A percentile compares a stretch with the other conserved stretches of the same genome.
Conservation (phyloP, 257 asterid genomes). For the Parsonsia alboflavescens region DNA sequence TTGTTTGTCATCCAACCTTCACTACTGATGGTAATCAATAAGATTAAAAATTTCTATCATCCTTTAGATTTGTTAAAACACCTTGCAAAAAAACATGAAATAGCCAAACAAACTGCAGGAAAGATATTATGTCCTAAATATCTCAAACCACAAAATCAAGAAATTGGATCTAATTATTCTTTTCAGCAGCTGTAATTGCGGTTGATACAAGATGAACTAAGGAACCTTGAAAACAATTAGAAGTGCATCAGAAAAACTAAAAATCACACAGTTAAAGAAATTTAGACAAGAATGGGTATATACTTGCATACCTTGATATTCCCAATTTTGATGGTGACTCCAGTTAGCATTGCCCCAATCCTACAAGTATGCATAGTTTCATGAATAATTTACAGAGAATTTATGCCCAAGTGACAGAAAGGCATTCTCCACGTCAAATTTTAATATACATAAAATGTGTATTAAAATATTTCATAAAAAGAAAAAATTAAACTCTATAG, state of each 20-base stretch:
- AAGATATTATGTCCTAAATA: background rate
- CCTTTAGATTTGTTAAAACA: background rate
- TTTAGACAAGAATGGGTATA: slow-evolving; percentile 8
- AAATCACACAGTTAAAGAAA: background rate
- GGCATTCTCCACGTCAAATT: background rate
- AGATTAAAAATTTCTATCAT: background rate
- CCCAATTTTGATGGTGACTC: slow-evolving; percentile 81
- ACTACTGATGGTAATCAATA: background rate
- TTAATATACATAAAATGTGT: background rate
- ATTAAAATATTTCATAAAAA: background rate
- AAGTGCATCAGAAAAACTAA: slow-evolving; percentile 8
- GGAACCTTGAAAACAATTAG: background rate
- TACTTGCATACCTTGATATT: slow-evolving; percentile 57
- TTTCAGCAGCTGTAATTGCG: background rate
- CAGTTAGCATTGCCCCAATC: slow-evolving; percentile 69
- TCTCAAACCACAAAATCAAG: background rate
- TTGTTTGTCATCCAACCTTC: background rate
- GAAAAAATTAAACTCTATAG: background rate
- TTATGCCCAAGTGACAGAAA: background rate
- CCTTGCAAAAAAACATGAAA: background rate
- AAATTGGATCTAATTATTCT: background rate
- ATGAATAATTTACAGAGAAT: background rate
- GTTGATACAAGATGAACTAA: background rate
- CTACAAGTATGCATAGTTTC: slow-evolving; percentile 35
- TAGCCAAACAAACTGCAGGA: background rate